Base-by-base conservation (phyloP, 805 yeast species). In the Scheffersomyces spartinae region DNA sequence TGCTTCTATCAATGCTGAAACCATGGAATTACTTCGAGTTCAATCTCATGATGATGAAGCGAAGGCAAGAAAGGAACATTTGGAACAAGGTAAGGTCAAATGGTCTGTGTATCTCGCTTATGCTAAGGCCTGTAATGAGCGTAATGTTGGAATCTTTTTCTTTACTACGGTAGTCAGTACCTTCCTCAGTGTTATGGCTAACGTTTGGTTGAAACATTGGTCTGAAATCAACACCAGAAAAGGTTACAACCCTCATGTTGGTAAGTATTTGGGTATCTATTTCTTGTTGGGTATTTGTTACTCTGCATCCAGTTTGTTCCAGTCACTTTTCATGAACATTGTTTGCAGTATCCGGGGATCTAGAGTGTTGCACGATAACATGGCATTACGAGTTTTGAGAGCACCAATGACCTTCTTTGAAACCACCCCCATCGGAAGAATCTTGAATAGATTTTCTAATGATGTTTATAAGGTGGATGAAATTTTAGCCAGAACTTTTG, bases 401-500 rank as follows among this genome's bases (percentile, higher is more conserved):
- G 91, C 95, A 0, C 96, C 96, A 34, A 88, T 86, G 96, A 68
- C 83, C 17, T 86, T 88, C 49, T 86, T 86, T 45, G 97, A 86
- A 52, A 84, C 95, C 2, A 86, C 97, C 0, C 97, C 96, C 29
- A 74, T 85, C 36, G 97, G 97, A 18, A 70, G 97, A 56, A 71
- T 86, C 30, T 60, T 85, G 49, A 86, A 86, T 59, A 65, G 97
- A 48, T 86, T 86, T 49, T 82, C 95, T 3, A 85, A 74, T 48
- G 97, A 86, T 61, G 71, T 86, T 27, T 82, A 82, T 55, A 81
- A 81, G 48, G 73, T 88, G 34, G 97, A 86, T 55, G 94, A 83
- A 45, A 61, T 63, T 15, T 56, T 73, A 34, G 80, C 83, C 8
- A 64, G 85, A 50, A 76, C 76, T 0, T 76, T 81, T 42, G 60